A percentile compares a stretch with the other conserved stretches of the same genome.
These are phyloP conservation scores for Haplographium delicatum DNA, from an alignment of 495 filamentous ascomycete species.

Conservation along the genomic window DNA sequence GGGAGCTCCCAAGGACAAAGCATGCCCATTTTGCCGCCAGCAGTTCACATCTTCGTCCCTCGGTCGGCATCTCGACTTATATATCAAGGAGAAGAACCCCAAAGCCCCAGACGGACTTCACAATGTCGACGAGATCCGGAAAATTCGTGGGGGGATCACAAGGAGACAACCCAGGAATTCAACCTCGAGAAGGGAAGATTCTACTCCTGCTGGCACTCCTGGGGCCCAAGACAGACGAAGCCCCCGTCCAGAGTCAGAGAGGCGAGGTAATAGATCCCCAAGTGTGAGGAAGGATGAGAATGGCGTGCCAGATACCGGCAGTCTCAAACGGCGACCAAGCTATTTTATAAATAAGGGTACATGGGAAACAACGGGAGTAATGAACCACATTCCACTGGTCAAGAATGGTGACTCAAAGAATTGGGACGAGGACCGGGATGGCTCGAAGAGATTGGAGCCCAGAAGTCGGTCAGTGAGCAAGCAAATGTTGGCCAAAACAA, in stretches of 20 bases:
- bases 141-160: constrained; percentile 75
- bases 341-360: constrained; percentile 17
- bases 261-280: constrained; percentile 20
- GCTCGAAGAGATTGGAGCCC: constrained; percentile 21
- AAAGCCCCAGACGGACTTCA: constrained; percentile 80
- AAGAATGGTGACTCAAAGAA: constrained; percentile 16
- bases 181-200: constrained; percentile 43
- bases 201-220: constrained; percentile 40
- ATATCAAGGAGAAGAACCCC: constrained; percentile 81
- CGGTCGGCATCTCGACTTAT: constrained; percentile 88
- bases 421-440: constrained; percentile 24
- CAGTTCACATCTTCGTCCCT: constrained; percentile 86
- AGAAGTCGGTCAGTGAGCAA: constrained; percentile 30
- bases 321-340: constrained; percentile 16
- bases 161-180: constrained; percentile 68
- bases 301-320: neutral
- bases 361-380: constrained; percentile 81
- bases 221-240: constrained; percentile 18
- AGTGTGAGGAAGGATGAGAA: constrained; percentile 17
- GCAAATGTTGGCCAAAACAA: constrained; percentile 46
- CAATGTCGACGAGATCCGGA: constrained; percentile 79
- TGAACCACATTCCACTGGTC: constrained; percentile 62
- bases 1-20: constrained; percentile 64
- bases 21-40: constrained; percentile 79
- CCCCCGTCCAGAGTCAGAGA: constrained; percentile 12